These are phyloP conservation scores for Globisporangium canariense DNA, from an alignment of 352 stramenopile genomes.

Conservation along the genomic window DNA sequence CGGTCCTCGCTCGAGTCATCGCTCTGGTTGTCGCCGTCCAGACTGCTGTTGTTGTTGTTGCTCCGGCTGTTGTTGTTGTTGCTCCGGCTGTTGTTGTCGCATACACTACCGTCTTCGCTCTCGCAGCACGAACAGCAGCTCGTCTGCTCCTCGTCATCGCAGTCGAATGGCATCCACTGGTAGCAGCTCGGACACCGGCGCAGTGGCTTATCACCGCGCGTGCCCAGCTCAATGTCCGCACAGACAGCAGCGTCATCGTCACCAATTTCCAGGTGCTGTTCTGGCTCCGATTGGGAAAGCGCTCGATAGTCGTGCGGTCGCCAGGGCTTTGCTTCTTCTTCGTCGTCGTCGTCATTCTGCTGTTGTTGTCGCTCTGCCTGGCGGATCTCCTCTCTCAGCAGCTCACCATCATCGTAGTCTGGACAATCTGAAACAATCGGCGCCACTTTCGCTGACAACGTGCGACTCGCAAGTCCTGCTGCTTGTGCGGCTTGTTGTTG, in stretches of 20 bases:
- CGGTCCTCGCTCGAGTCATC: constrained; percentile 10
- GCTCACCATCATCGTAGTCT: not conserved
- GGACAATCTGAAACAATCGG: constrained; percentile 12
- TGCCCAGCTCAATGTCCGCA: not conserved
- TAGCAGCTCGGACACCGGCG: not conserved
- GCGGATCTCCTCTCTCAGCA: constrained; percentile 19
- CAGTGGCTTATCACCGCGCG: not conserved
- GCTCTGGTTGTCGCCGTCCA: constrained; percentile 25
- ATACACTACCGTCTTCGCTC: constrained; percentile 9
- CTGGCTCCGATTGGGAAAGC: not conserved
- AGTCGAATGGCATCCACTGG: constrained; percentile 30
- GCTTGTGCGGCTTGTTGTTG: constrained; percentile 21
- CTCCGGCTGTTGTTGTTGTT: constrained; percentile 24
- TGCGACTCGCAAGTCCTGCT: not conserved
- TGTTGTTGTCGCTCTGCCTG: constrained; percentile 13
- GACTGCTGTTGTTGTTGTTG: constrained; percentile 28
- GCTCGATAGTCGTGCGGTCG: not conserved
- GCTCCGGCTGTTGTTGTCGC: constrained; percentile 20
- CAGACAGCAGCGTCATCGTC: not conserved
- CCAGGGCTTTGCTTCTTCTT: constrained; percentile 13
- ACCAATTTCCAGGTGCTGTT: not conserved
- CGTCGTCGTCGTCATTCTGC: constrained; percentile 3
- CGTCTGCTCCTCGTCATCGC: constrained; percentile 19
- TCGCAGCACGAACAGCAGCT: constrained; percentile 20
- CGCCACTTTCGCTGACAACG: constrained; percentile 9